phyloP scores from a whole-genome alignment of 2,329 filamentous ascomycete species.

The Stachybotrys elegans region DNA sequence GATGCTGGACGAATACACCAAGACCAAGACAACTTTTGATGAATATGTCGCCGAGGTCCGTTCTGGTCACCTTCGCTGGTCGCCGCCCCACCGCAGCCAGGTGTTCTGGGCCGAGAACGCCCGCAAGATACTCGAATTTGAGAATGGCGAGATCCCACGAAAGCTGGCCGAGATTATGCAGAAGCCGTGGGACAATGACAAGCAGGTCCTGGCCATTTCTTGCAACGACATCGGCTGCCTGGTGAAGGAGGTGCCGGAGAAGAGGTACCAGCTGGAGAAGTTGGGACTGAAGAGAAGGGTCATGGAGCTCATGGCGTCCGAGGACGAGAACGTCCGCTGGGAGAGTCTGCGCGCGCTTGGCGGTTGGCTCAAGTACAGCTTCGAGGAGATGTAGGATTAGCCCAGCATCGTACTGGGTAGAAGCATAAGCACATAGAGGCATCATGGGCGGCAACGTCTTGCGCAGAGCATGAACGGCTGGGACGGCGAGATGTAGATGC shows the following conservation, averaged over 20 bases:
- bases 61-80: slow-evolving; percentile 86
- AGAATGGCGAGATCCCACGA: slow-evolving; percentile 72
- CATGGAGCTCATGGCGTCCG: slow-evolving; percentile 90
- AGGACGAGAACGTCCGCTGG: slow-evolving; percentile 85
- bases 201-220: slow-evolving; percentile 84
- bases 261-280: slow-evolving; percentile 73
- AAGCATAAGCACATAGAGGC: too few relatives aligned
- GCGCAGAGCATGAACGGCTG: too few relatives aligned
- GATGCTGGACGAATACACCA: slow-evolving; percentile 61
- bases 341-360: slow-evolving; percentile 82
- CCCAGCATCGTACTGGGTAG: too few relatives aligned
- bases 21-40: slow-evolving; percentile 73
- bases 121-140: slow-evolving; percentile 76
- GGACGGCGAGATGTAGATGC: too few relatives aligned
- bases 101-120: slow-evolving; percentile 93
- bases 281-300: slow-evolving; percentile 79
- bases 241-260: slow-evolving; percentile 86
- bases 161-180: slow-evolving; percentile 81
- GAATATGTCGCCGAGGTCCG: slow-evolving; percentile 86
- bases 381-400: slow-evolving; percentile 34
- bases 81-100: slow-evolving; percentile 79
- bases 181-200: slow-evolving; percentile 71
- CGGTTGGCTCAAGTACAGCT: slow-evolving; percentile 61
- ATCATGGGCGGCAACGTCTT: too few relatives aligned
- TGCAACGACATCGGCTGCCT: slow-evolving; percentile 89